Base-by-base conservation (phyloP, 2,329 filamentous ascomycete genomes). In the Ascochyta clinopodiicola region DNA sequence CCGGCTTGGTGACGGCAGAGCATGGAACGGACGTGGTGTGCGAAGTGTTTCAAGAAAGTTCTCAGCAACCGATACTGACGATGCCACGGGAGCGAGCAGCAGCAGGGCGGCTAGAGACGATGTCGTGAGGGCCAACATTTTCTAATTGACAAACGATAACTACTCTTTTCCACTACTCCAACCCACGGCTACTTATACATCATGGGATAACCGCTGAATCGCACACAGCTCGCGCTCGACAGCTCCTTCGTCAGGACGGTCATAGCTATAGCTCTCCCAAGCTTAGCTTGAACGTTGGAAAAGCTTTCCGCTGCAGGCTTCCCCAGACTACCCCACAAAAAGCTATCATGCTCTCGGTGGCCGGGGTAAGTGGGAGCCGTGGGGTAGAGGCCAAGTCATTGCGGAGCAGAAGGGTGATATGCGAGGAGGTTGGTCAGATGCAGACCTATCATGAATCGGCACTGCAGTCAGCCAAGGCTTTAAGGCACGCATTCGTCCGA, bases 21-120 rank as follows among this genome's bases (percentile, higher is more conserved):
- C 61, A 25, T 60, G 52, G 29, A 55, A 37, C 1, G 61, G 61
- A 4, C 61, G 59, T 17, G 52, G 51, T 12, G 51, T 57, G 34
- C 59, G 56, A 8, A 63, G 29, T 10, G 54, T 61, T 25, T 43
- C 44, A 4, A 63, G 56, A 22, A 60, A 63, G 27, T 36, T 52
- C 17, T 63, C 59, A 12, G 58, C 42, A 3, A 61, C 56, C 12
- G 52, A 55, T 6, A 53, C 49, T n/a, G 50, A 53, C 5, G 46
- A 46, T 34, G 27, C 46, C 43, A 45, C 40, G 15, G 36, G 46
- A 43, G 46, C 36, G n/a, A 56, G 43, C 22, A 56, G 25, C 21
- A 45, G 21, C 5, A 56, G 42, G 42, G 52, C 43, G 32, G 36
- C 46, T 15, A 46, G 32, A 15, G 19, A 36, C 27, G 42, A 42